These are phyloP conservation scores for Persicaria tinctoria DNA, from an alignment of 148 eudicot species.

Conservation along the genomic window DNA sequence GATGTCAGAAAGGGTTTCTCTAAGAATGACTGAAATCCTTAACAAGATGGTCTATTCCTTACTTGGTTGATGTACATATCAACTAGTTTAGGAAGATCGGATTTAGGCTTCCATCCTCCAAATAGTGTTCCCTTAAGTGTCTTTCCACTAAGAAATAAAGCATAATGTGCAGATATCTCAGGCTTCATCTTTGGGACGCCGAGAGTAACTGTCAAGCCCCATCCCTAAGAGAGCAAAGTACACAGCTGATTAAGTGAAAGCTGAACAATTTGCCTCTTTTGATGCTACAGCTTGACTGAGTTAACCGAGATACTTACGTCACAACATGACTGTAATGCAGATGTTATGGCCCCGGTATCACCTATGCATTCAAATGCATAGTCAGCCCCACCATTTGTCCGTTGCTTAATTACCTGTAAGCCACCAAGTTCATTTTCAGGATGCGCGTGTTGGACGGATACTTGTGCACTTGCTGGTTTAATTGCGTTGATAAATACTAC, in stretches of 20 bases:
- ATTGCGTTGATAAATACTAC: background rate
- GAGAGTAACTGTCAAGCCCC: conserved; percentile 92
- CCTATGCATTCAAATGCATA: conserved; percentile 96
- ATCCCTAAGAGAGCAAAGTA: conserved; percentile 44
- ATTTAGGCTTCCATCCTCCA: conserved; percentile 99
- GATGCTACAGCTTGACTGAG: background rate
- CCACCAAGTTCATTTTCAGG: background rate
- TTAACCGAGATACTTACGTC: conserved; percentile 37
- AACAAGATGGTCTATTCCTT: conserved; percentile 12
- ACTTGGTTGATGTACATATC: conserved; percentile 82
- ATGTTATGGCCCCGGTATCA: conserved; percentile 60
- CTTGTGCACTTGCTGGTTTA: too few relatives aligned
- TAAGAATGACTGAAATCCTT: background rate
- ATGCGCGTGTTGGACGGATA: background rate
- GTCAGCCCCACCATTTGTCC: conserved; percentile 91
- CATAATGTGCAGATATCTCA: conserved; percentile 74
- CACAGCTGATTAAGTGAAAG: background rate
- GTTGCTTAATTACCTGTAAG: conserved; percentile 59
- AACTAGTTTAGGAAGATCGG: conserved; percentile 70
- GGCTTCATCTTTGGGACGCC: conserved; percentile 91
- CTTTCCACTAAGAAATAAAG: conserved; percentile 59
- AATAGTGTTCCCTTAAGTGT: conserved; percentile 79
- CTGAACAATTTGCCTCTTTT: background rate
- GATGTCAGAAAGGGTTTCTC: conserved; percentile 7
- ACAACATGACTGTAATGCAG: conserved; percentile 84